phyloP scores from a whole-genome alignment of 106 monocot species.

The Posidonia australis region DNA sequence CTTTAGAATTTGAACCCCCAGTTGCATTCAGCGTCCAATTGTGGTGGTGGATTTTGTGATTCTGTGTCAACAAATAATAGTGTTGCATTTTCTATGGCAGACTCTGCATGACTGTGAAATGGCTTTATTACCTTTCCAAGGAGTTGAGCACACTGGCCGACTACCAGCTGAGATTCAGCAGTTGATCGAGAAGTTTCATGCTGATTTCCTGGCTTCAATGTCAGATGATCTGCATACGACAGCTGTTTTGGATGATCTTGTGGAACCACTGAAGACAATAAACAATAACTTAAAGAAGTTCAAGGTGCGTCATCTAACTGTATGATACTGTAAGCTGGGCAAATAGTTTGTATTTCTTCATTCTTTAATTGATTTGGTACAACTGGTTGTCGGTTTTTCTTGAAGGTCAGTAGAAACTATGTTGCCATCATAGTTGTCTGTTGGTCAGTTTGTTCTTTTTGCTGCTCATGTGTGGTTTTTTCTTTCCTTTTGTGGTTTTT shows the following conservation, averaged over 20 bases:
- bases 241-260: slow-evolving; percentile 64
- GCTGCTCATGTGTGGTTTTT: not conserved
- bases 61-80: too few relatives aligned
- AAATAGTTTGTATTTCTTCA: too few relatives aligned
- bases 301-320: slow-evolving; percentile 33
- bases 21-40: too few relatives aligned
- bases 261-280: slow-evolving; percentile 58
- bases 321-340: too few relatives aligned
- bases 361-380: too few relatives aligned
- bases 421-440: too few relatives aligned
- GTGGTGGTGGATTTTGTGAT: too few relatives aligned
- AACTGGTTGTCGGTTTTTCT: too few relatives aligned
- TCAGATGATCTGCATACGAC: slow-evolving; percentile 84
- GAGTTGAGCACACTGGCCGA: slow-evolving; percentile 21
- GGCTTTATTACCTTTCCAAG: slow-evolving; percentile 46
- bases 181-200: slow-evolving; percentile 47
- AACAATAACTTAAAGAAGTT: slow-evolving; percentile 73
- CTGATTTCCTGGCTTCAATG: slow-evolving; percentile 52
- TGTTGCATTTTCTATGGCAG: slow-evolving; percentile 18
- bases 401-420: too few relatives aligned
- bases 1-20: not conserved
- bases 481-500: slow-evolving; percentile 1
- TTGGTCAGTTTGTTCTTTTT: too few relatives aligned
- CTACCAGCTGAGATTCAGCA: slow-evolving; percentile 41
- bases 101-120: slow-evolving; percentile 74